Evolutionary conservation across 345 rosid species (phyloP), one percentile per base, ranked within the genome.

Genomic region (Salix udensis): DNA sequence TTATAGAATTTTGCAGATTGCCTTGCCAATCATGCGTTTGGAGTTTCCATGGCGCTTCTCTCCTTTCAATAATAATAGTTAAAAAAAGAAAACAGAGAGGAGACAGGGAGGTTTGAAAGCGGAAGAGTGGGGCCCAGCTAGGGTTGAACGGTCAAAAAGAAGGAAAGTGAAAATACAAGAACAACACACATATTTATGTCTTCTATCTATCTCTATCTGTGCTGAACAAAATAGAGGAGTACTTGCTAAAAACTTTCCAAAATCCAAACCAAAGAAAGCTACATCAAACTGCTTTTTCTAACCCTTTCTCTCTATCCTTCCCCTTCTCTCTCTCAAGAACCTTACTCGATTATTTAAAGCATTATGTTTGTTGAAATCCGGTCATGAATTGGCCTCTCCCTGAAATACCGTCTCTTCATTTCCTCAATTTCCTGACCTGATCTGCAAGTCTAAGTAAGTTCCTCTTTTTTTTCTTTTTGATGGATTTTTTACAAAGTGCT

Each of bases 121-220:
- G 71, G 69, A 73, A 61, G 4, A 10, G 77, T 58, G 81, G 81
- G 78, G 34, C 24, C 80, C 31, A 55, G 11, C 7, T 15, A 2
- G 30, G n/a, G 85, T 85, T 88, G 93, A 90, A 85, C 74, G 91
- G 93, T 90, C 93, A 90, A 88, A 90, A 90, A 81, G 85, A 58
- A 34, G 21, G 39, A 74, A 76, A 66, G 48, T 18, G 72, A 14
- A 12, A 65, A 19, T 30, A 72, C 71, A 80, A 66, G 48, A 44
- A 39, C 50, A 71, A 73, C 24, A 75, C 75, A 71, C 76, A 69
- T 79, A 87, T 85, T 79, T 84, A 77, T 84, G 80, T 82, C 46
- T 42, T 52, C 55, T n/a, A 21, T 23, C 48, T 58, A 21, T 23
- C 48, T 58, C 72, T 52, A 61, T 65, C 70, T 24, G 36, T 80